Evolutionary conservation across 1,284 basidiomycete species (phyloP).

Genomic region (Neotropicomus parvogracilis): DNA sequence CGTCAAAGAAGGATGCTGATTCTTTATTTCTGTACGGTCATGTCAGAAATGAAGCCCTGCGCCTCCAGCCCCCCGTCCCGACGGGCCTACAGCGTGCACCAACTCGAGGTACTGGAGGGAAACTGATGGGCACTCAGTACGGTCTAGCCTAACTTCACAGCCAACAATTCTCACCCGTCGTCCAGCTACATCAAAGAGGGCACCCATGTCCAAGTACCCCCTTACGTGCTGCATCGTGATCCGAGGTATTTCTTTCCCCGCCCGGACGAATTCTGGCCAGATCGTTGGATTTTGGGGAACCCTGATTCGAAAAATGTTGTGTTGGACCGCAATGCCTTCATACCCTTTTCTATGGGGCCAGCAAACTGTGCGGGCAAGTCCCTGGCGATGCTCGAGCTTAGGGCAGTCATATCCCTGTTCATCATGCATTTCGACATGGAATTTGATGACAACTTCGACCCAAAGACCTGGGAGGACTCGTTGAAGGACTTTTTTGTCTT

Average conservation of each 20-base stretch:
- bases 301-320: constrained; percentile 12
- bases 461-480: constrained; percentile 27
- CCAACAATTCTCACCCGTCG: background rate
- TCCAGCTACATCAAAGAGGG: constrained; percentile 41
- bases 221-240: constrained; percentile 41
- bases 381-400: constrained; percentile 34
- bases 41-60: constrained; percentile 40
- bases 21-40: background rate
- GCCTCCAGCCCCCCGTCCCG: constrained; percentile 38
- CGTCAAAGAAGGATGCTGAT: background rate
- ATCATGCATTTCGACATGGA: constrained; percentile 33
- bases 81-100: constrained; percentile 35
- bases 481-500: constrained; percentile 33
- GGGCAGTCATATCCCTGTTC: constrained; percentile 26
- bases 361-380: constrained; percentile 35
- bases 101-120: constrained; percentile 30
- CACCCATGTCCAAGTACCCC: constrained; percentile 36
- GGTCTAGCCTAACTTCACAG: background rate
- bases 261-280: constrained; percentile 42
- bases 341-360: constrained; percentile 36
- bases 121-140: constrained; percentile 34
- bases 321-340: constrained; percentile 27
- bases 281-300: constrained; percentile 37
- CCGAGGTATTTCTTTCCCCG: constrained; percentile 39
- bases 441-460: constrained; percentile 28